phyloP scores from a whole-genome alignment of 2,329 filamentous ascomycete genomes.

The Microsporum ferrugineum region DNA sequence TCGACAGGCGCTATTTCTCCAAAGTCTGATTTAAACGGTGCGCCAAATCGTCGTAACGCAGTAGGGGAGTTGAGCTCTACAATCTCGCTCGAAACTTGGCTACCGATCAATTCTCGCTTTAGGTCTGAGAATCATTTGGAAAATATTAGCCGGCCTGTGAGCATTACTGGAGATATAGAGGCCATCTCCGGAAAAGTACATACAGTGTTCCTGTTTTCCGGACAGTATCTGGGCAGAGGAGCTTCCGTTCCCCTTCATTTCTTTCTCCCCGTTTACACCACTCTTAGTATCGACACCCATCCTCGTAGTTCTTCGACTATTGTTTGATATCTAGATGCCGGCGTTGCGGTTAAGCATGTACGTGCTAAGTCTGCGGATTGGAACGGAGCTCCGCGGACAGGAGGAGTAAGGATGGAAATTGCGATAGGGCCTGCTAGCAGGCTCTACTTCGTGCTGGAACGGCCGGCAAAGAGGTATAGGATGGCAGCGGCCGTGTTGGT shows the following conservation, averaged over 20 bases:
- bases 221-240: conserved; percentile 53
- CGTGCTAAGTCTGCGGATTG: not conserved
- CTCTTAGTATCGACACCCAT: conserved; percentile 3
- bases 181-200: conserved; percentile 23
- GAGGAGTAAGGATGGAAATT: not conserved
- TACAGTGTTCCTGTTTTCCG: conserved; percentile 97
- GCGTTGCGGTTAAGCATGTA: not conserved
- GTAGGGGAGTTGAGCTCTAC: conserved; percentile 88
- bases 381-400: not conserved
- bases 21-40: conserved; percentile 83
- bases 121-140: conserved; percentile 50
- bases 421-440: not conserved
- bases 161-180: conserved; percentile 4
- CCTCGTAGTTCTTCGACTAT: not conserved
- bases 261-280: not conserved
- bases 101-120: conserved; percentile 84
- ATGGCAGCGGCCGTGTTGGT: too few species aligned
- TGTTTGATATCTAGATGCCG: not conserved
- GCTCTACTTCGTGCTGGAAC: not conserved
- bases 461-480: not conserved
- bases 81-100: conserved; percentile 85
- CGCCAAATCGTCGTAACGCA: conserved; percentile 85
- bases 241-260: not conserved
- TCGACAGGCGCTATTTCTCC: conserved; percentile 89
- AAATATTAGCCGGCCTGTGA: not conserved